phyloP scores from a whole-genome alignment of 148 eudicot species.

The Chenopodium suecicum region DNA sequence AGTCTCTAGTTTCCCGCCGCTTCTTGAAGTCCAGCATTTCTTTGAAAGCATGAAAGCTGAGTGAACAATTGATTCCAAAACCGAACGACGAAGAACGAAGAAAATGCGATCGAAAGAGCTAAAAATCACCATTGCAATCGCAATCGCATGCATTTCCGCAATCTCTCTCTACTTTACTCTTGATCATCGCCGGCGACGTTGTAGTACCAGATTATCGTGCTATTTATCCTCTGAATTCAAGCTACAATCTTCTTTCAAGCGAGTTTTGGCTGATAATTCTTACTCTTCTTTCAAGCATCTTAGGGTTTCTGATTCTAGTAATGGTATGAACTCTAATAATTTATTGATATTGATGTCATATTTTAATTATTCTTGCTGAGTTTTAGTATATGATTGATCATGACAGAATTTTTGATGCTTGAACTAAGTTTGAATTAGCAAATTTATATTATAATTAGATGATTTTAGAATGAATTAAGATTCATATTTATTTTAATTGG shows the following conservation, averaged over 20 bases:
- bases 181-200: conserved; percentile 35
- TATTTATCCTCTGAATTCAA: conserved; percentile 60
- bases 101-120: conserved; percentile 36
- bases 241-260: conserved; percentile 67
- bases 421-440: background rate
- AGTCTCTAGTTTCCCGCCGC: background rate
- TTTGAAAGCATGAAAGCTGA: background rate
- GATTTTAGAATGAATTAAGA: no score
- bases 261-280: conserved; percentile 81
- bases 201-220: conserved; percentile 41
- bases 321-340: conserved; percentile 28
- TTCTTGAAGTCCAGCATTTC: background rate
- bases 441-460: background rate
- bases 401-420: no score
- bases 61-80: background rate
- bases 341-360: background rate
- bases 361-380: background rate
- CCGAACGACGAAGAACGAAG: no score
- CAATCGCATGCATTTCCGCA: conserved; percentile 39
- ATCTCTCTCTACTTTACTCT: conserved; percentile 31
- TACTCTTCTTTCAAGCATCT: conserved; percentile 79
- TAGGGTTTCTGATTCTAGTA: conserved; percentile 25
- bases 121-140: conserved; percentile 36
- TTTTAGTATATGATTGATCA: background rate
- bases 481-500: no score